A percentile compares a stretch with the other conserved stretches of the same genome.
Conservation (phyloP, 768 basidiomycete genomes). For the Suillus clintonianus region DNA sequence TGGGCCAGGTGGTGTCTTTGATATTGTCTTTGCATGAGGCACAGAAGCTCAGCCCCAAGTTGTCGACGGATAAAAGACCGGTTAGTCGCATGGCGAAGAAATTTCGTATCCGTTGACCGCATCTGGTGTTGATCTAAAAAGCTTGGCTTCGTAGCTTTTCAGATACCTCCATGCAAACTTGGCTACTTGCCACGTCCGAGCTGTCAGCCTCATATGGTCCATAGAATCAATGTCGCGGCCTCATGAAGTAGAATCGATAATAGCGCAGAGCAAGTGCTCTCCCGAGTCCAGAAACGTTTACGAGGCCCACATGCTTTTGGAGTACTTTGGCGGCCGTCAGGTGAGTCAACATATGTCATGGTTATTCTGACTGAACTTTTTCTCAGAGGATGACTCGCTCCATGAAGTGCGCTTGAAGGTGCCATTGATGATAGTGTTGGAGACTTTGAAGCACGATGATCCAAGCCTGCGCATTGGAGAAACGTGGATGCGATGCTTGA, state of each 20-base stretch:
- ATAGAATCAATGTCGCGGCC: slow-evolving; percentile 57
- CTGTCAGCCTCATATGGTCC: slow-evolving; percentile 82
- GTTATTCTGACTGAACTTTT: slow-evolving; percentile 9
- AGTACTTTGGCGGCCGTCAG: slow-evolving; percentile 86
- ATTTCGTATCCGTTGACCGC: slow-evolving; percentile 31
- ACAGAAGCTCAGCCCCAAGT: slow-evolving; percentile 48
- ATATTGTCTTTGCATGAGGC: slow-evolving; percentile 57
- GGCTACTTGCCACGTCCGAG: slow-evolving; percentile 76
- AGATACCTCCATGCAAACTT: slow-evolving; percentile 68
- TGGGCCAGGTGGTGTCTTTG: slow-evolving; percentile 64
- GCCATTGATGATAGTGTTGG: slow-evolving; percentile 87
- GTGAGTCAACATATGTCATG: slow-evolving; percentile 40
- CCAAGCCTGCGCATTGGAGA: slow-evolving; percentile 80
- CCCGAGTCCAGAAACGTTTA: slow-evolving; percentile 46
- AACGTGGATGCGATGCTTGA: slow-evolving; percentile 96
- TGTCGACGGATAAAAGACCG: slow-evolving; percentile 55
- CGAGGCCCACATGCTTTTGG: slow-evolving; percentile 85
- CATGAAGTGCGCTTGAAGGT: slow-evolving; percentile 84
- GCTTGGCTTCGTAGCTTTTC: slow-evolving; percentile 52
- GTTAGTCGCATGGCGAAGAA: slow-evolving; percentile 58
- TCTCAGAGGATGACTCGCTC: slow-evolving; percentile 71
- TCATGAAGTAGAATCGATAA: slow-evolving; percentile 74
- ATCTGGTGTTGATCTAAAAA: not conserved
- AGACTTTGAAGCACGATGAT: slow-evolving; percentile 76
- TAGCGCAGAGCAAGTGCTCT: slow-evolving; percentile 72